phyloP scores from a whole-genome alignment of 2,329 filamentous ascomycete genomes.

The Emydomyces testavorans region DNA sequence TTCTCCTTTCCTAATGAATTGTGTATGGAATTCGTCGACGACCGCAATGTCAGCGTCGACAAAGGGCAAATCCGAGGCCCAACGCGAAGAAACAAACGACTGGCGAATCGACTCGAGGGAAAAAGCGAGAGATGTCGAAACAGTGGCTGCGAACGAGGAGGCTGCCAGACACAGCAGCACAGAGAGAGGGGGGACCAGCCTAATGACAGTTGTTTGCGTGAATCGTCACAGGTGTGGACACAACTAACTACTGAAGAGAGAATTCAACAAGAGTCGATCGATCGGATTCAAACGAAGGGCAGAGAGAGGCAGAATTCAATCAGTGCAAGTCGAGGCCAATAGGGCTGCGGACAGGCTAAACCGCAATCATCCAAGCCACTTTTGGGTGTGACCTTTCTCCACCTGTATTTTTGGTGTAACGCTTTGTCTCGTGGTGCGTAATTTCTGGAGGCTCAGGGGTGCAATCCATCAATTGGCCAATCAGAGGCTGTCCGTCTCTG shows the following conservation, averaged over 20 bases:
- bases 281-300: too few species aligned
- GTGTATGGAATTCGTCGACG: not conserved
- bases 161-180: not conserved
- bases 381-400: too few species aligned
- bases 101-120: constrained; percentile 1
- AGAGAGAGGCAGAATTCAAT: too few species aligned
- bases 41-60: not conserved
- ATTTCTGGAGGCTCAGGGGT: not conserved
- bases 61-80: not conserved
- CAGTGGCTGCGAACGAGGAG: not conserved
- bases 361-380: too few species aligned
- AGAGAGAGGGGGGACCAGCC: too few species aligned
- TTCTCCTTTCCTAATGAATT: not conserved
- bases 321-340: too few species aligned
- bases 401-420: too few species aligned
- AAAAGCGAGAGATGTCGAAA: not conserved
- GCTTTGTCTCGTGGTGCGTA: not conserved
- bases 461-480: not conserved
- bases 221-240: too few species aligned
- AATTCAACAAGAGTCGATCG: too few species aligned
- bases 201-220: too few species aligned
- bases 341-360: too few species aligned
- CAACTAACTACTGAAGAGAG: too few species aligned
- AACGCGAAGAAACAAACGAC: not conserved
- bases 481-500: not conserved